Base-by-base conservation (phyloP, 139 green algal genomes). In the Chara braunii region DNA sequence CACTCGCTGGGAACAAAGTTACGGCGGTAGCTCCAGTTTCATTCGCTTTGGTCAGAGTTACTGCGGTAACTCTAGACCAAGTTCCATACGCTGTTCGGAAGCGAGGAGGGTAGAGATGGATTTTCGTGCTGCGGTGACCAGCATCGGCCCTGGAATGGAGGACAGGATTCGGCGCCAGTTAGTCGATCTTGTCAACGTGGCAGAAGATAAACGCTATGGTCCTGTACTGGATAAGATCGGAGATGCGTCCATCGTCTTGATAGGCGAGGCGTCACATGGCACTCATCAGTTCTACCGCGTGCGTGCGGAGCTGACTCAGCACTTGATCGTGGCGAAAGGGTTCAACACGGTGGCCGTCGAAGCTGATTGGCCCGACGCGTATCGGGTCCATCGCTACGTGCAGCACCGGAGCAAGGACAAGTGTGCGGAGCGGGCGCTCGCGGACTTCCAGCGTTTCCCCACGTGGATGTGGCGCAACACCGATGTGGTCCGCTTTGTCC, bases 391-490 rank as follows among this genome's bases (percentile, higher is more conserved):
- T 56, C 35, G 70, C 31, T 88, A 75, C 36, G 83, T 73, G 34
- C 70, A 74, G 6, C 68, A 72, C 12, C 51, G 85, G 14, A 29
- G 37, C 5, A 23, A 32, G 23, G 37, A 69, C 4, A 58, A 66
- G 5, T 54, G 28, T 7, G 66, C 73, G 2, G 45, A 74, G 4
- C 48, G 82, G 18, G 82, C 83, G 0, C 74, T 88, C 28, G 34
- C 18, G 8, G 51, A 53, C 11, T 9, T 6, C 31, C 74, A 82
- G 74, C 48, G 78, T 5, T 84, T 84, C 37, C 78, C 78, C 5
- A 45, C 34, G 12, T 84, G 78, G 82, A 87, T 86, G 82, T 88
- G 83, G 83, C 61, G 82, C 60, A 88, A 88, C 70, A 63, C 37
- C 0, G 24, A 63, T 30, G 53, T 63, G 40, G 29, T 8, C 6